A percentile compares a stretch with the other conserved stretches of the same genome.
Conservation (phyloP, 306 rosid genomes). For the Gleditsia sinensis region DNA sequence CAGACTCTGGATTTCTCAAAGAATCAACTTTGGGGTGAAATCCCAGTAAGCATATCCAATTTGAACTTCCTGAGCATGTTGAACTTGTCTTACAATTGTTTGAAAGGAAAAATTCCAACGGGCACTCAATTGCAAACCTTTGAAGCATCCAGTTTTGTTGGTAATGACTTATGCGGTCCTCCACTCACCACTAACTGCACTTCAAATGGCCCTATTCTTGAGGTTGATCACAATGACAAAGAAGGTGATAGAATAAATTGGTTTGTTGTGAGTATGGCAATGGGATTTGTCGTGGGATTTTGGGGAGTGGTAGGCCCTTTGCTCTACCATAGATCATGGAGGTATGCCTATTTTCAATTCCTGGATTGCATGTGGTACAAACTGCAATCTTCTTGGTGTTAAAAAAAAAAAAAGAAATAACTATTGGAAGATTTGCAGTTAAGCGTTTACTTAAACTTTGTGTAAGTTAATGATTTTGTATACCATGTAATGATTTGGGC, state of each 20-base stretch:
- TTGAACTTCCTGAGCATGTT: slow-evolving; percentile 23
- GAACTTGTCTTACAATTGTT: slow-evolving; percentile 39
- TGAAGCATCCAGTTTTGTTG: slow-evolving; percentile 24
- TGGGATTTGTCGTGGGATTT: slow-evolving; percentile 12
- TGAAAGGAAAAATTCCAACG: slow-evolving; percentile 31
- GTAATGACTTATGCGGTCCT: slow-evolving; percentile 31
- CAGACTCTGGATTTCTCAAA: slow-evolving; percentile 32
- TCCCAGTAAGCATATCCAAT: slow-evolving; percentile 32
- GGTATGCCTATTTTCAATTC: slow-evolving; percentile 8
- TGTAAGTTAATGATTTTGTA: no score
- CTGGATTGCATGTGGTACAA: no score
- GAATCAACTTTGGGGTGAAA: slow-evolving; percentile 36
- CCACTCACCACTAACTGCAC: slow-evolving; percentile 7
- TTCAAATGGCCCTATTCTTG: neutral
- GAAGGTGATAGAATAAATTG: neutral
- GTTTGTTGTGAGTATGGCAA: neutral
- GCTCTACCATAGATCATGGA: no score
- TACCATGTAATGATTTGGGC: no score
- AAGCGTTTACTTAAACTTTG: no score
- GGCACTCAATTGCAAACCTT: slow-evolving; percentile 37
- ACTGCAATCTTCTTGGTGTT: no score
- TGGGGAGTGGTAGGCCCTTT: no score
- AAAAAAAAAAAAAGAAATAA: no score
- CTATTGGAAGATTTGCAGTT: no score
- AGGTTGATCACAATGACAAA: neutral